Evolutionary conservation across 2,329 filamentous ascomycete species (phyloP).

Genomic region (Xylariaceae sp.): DNA sequence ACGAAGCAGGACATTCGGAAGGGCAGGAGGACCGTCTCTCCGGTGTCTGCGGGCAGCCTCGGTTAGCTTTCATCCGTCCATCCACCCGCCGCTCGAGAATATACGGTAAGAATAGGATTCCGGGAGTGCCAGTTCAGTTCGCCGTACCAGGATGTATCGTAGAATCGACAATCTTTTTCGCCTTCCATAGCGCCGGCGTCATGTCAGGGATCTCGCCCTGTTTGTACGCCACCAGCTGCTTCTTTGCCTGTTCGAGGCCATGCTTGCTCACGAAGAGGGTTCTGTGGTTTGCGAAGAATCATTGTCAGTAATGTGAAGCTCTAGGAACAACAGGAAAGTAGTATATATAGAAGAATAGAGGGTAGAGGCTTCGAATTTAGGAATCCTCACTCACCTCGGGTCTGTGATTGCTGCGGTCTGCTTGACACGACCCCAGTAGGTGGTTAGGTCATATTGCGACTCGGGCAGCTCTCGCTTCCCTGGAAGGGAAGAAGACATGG

Average conservation of each 20-base stretch:
- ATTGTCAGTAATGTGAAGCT: conserved; percentile 20
- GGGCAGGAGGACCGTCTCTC: conserved; percentile 86
- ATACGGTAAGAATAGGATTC: neutral
- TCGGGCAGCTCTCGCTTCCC: conserved; percentile 80
- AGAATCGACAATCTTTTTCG: conserved; percentile 96
- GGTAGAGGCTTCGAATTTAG: too few relatives aligned
- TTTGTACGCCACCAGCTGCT: conserved; percentile 82
- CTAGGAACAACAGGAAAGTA: neutral
- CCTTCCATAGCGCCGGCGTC: conserved; percentile 89
- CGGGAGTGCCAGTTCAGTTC: neutral
- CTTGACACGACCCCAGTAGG: conserved; percentile 92
- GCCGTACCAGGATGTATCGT: conserved; percentile 87
- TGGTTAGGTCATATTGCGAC: conserved; percentile 89
- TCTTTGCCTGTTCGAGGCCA: conserved; percentile 85
- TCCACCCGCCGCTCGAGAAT: neutral
- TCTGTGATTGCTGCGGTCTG: conserved; percentile 90
- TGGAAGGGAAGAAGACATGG: conserved; percentile 68
- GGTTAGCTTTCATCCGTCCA: too few relatives aligned
- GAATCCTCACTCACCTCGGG: conserved; percentile 83
- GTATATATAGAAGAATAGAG: too few relatives aligned
- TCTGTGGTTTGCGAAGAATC: conserved; percentile 51
- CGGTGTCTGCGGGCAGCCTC: conserved; percentile 68
- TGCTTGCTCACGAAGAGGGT: conserved; percentile 79
- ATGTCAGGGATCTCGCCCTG: conserved; percentile 76
- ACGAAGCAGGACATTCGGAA: conserved; percentile 98